Base-by-base conservation (phyloP, 768 basidiomycete genomes). In the Inosperma sp. region DNA sequence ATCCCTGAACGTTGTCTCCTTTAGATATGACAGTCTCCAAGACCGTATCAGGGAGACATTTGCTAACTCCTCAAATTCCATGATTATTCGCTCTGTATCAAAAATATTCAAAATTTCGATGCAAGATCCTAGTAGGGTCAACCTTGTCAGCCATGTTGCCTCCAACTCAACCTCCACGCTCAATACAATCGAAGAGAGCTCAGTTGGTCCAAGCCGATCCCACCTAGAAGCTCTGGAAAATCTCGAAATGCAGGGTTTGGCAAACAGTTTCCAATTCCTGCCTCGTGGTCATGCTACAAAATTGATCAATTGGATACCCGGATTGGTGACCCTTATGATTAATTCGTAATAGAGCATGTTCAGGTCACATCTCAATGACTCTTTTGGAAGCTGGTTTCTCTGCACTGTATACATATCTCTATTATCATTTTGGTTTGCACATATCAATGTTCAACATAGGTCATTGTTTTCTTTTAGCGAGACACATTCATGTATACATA, bases 301-400 rank as follows among this genome's bases (percentile, higher is more conserved):
- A 59, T 78, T 88, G 72, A 77, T 87, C 53, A 78, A 82, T 48
- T 90, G 86, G 85, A 87, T 89, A 52, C 82, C 85, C 26, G 76
- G 57, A 42, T 56, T 75, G 50, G 66, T 75, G 19, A 51, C 59
- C 40, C 59, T 67, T 37, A 72, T 75, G 61, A 69, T 72, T 21
- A 45, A 27, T 47, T 62, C 52, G 19, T 56, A 31, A 53, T 54
- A 49, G 4, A 31, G 40, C 30, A 16, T 36, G n/a, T 29, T 45
- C 23, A 14, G 51, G 49, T 45, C 55, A 44, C 30, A 30, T 30
- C 36, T 10, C 23, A 25, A 34, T 17, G 34, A 14, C 44, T 39
- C 29, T 12, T 21, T 19, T 26, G n/a, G n/a, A n/a, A n/a, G n/a
- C n/a, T n/a, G n/a, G n/a, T n/a, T n/a, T n/a, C n/a, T n/a, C n/a